Percentiles rank a stretch among this genome's conserved stretches.
Conservation (phyloP, 345 rosid species). For the Citrus australasica region DNA sequence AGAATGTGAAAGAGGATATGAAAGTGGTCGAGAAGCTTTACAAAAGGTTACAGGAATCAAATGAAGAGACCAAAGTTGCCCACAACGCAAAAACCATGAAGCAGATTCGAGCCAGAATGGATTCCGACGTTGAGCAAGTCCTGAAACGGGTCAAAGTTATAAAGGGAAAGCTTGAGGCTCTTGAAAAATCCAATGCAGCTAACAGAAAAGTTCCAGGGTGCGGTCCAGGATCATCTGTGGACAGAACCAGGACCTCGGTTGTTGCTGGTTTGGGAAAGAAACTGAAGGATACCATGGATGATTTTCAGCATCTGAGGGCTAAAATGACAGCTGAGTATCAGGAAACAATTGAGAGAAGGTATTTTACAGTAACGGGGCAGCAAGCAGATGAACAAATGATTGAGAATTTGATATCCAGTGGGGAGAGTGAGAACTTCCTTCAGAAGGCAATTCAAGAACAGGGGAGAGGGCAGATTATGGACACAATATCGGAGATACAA, state of each 20-base stretch:
- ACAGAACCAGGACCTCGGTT: conserved; percentile 77
- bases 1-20: conserved; percentile 77
- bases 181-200: conserved; percentile 78
- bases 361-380: conserved; percentile 76
- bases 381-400: conserved; percentile 63
- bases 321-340: conserved; percentile 60
- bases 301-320: conserved; percentile 54
- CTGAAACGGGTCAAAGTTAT: conserved; percentile 64
- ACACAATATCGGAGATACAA: conserved; percentile 76
- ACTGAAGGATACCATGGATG: conserved; percentile 69
- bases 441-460: conserved; percentile 86
- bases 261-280: conserved; percentile 81
- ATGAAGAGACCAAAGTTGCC: conserved; percentile 62
- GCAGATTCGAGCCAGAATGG: conserved; percentile 64
- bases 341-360: conserved; percentile 80
- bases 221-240: conserved; percentile 83
- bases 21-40: conserved; percentile 54
- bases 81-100: conserved; percentile 71
- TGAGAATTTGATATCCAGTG: conserved; percentile 72
- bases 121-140: conserved; percentile 52
- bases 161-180: conserved; percentile 65
- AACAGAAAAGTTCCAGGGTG: conserved; percentile 63
- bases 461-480: conserved; percentile 73
- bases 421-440: conserved; percentile 75
- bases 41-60: conserved; percentile 57